These are phyloP conservation scores for Helotiales sp. DNA, from an alignment of 2,329 filamentous ascomycete species.

Conservation along the genomic window DNA sequence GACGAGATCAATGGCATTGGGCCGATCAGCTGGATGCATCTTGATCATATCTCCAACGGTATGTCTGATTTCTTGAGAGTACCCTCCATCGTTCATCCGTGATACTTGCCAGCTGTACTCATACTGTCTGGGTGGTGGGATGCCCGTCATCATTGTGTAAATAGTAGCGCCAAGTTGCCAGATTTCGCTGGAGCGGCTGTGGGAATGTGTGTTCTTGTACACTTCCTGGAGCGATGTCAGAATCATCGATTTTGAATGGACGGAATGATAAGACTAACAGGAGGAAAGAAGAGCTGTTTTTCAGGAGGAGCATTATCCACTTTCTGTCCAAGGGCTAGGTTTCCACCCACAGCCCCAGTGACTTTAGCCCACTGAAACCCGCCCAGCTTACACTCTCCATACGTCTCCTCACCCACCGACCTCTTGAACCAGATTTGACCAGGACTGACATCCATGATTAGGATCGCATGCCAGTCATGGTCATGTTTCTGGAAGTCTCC, in stretches of 20 bases:
- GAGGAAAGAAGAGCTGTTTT: conserved; percentile 38
- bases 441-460: conserved; percentile 55
- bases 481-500: conserved; percentile 41
- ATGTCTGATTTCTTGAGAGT: conserved; percentile 30
- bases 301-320: conserved; percentile 21
- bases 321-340: conserved; percentile 25
- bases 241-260: not conserved
- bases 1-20: conserved; percentile 28
- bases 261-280: conserved; percentile 25
- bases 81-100: conserved; percentile 36
- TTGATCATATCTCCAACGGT: conserved; percentile 37
- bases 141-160: conserved; percentile 42
- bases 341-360: conserved; percentile 28
- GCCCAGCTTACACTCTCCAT: conserved; percentile 60
- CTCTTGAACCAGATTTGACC: conserved; percentile 57
- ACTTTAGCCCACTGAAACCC: conserved; percentile 49
- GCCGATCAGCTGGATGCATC: conserved; percentile 26
- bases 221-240: conserved; percentile 33
- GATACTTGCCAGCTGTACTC: conserved; percentile 37
- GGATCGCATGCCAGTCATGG: conserved; percentile 55
- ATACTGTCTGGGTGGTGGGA: conserved; percentile 35
- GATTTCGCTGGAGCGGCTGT: conserved; percentile 34
- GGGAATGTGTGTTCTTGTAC: conserved; percentile 30
- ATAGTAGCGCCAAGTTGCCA: conserved; percentile 39
- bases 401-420: conserved; percentile 53